Conservation (phyloP, 768 basidiomycete species). For the Pleurotus salmoneostramineus region DNA sequence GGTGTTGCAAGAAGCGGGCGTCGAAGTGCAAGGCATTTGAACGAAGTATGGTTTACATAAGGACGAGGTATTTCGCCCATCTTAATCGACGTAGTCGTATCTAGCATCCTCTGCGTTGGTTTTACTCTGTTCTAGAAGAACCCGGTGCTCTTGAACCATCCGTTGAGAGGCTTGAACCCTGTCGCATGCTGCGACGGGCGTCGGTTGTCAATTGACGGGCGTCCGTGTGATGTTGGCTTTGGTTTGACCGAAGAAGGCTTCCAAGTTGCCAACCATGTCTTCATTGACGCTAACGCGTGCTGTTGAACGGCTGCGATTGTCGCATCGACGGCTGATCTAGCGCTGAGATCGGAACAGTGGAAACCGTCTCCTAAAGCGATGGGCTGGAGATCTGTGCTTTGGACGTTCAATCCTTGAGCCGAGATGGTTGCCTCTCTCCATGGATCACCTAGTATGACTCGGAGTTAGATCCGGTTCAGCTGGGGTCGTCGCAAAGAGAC, state of each 20-base stretch:
- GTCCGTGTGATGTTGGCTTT: conserved; percentile 9
- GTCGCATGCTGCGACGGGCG: conserved; percentile 1
- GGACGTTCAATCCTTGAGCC: conserved; percentile 39
- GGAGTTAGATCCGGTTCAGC: not conserved
- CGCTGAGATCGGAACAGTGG: conserved; percentile 60
- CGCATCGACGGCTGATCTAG: conserved; percentile 40
- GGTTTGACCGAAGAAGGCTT: conserved; percentile 13
- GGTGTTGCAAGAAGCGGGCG: too few species aligned
- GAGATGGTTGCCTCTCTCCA: conserved; percentile 72
- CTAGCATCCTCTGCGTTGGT: too few species aligned
- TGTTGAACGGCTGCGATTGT: conserved; percentile 52
- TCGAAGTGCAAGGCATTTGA: too few species aligned
- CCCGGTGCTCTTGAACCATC: conserved; percentile 27
- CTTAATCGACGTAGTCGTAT: too few species aligned
- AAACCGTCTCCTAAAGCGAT: conserved; percentile 60
- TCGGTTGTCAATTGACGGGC: conserved; percentile 11
- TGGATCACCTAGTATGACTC: conserved; percentile 50
- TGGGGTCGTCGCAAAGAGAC: not conserved
- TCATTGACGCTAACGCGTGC: conserved; percentile 48
- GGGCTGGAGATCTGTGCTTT: conserved; percentile 50
- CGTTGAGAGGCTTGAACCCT: conserved; percentile 27
- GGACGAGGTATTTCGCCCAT: too few species aligned
- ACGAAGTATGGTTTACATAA: too few species aligned
- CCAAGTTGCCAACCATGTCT: conserved; percentile 46
- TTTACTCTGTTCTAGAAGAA: not conserved